These are phyloP conservation scores for Trametes elegans DNA, from an alignment of 768 basidiomycete genomes.

Conservation along the genomic window DNA sequence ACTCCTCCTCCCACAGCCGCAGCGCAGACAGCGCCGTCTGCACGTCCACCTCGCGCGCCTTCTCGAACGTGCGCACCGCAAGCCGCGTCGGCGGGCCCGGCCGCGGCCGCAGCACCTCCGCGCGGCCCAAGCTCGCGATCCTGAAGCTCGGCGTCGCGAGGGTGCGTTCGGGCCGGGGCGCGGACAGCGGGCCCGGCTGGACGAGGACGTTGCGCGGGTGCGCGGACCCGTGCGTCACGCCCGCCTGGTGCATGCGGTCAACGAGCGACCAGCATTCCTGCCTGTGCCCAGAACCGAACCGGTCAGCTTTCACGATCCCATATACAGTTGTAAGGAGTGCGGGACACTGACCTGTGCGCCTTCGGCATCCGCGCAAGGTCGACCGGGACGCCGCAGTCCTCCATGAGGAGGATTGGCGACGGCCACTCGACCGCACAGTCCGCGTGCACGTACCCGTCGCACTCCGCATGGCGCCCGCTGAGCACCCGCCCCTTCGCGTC, in stretches of 20 bases:
- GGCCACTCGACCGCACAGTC: slow-evolving; percentile 13
- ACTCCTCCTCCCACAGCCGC: neutral
- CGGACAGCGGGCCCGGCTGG: slow-evolving; percentile 41
- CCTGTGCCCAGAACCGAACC: slow-evolving; percentile 5
- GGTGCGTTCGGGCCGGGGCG: slow-evolving; percentile 28
- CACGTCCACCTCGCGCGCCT: slow-evolving; percentile 9
- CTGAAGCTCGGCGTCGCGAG: slow-evolving; percentile 38
- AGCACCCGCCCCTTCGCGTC: slow-evolving; percentile 7
- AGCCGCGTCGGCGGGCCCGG: neutral
- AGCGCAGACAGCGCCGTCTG: neutral
- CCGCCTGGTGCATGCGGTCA: slow-evolving; percentile 39
- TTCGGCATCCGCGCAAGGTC: slow-evolving; percentile 20
- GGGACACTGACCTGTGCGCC: slow-evolving; percentile 16
- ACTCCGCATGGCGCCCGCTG: neutral
- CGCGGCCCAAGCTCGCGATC: slow-evolving; percentile 50
- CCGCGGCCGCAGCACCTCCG: neutral
- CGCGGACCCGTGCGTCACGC: slow-evolving; percentile 41
- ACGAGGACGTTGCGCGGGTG: slow-evolving; percentile 42
- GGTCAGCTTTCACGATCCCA: neutral
- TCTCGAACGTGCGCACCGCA: slow-evolving; percentile 3
- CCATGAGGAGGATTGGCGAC: slow-evolving; percentile 45
- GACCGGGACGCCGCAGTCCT: slow-evolving; percentile 44
- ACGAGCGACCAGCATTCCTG: slow-evolving; percentile 33
- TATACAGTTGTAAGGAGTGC: neutral
- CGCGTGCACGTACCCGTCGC: slow-evolving; percentile 20